Base-by-base conservation (phyloP, 768 basidiomycete species). In the Termitomyces sp. region DNA sequence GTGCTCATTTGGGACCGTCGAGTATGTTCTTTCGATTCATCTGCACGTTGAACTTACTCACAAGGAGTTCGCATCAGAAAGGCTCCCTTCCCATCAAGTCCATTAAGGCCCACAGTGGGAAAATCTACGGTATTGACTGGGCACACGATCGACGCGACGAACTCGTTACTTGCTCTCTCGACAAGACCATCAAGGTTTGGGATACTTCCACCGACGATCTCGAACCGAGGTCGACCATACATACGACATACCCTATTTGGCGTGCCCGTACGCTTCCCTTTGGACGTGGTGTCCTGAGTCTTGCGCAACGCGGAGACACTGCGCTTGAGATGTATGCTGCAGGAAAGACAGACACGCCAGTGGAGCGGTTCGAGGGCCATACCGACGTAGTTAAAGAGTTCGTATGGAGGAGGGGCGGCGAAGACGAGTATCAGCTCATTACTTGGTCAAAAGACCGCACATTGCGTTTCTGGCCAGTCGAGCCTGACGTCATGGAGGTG, bases 121-220 rank as follows among this genome's bases (percentile, higher is more conserved):
- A 95, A 71, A 97, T 98, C 44, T 98, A 99, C 60, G 97, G 97
- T 2, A 94, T 99, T 53, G 96, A 98, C 71, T 99, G 96, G 95
- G 87, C 92, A 7, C 86, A 92, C 50, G 75, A 80, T 17, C 72
- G 77, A 41, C 73, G 79, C n/a, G 80, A 87, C 63, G 89, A 95
- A 68, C 80, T 99, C 35, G 85, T 96, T 9, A 98, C 96, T 1
- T 99, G 97, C 67, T 95, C 95, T 0, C 78, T 98, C 0, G 96
- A 98, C 76, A 92, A 89, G 68, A 89, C 90, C 0, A 90, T 98
- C 75, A 97, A 97, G 69, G 79, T 87, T 16, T 93, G 93, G 92
- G 81, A 89, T 53, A 79, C 80, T 12, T 56, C 45, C 27, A 54
- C 47, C 14, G 49, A 41, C 53, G 66, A 25, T 67, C 29, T 35